Base-by-base conservation (phyloP, 148 eudicot species). In the Camellia sinensis region DNA sequence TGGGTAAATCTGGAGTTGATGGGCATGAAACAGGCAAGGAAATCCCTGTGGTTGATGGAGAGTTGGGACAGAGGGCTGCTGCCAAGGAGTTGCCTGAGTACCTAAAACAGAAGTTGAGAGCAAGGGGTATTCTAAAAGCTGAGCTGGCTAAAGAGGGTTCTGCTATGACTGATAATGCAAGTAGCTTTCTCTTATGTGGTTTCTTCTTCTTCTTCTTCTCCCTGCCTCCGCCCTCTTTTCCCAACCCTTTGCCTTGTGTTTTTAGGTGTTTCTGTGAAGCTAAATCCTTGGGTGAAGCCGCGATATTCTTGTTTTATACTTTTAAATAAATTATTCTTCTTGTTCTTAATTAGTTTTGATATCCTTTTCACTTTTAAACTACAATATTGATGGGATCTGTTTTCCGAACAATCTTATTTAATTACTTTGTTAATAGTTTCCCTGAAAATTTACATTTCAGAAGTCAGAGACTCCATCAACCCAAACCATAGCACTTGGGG, bases 51-150 rank as follows among this genome's bases (percentile, higher is more conserved):
- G 61, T 50, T 67, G 79, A 75, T 73, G 87, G 81, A 71, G 93
- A 83, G 73, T 82, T 85, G 74, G 80, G 84, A 70, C 87, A 89
- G 80, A 82, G 86, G 71, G 80, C 84, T 56, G 85, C 21, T 62
- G 75, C 86, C 41, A 90, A 87, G 40, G 91, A 88, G 66, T 88
- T 95, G 82, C 97, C 99, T 19, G 99, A 93, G 82, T 95, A 84
- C 85, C 92, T 95, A 13, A 95, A 92, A 88, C 87, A 89, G 83
- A 93, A 89, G 85, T 81, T 95, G 86, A 92, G 78, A 90, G 97
- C 93, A 52, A 88, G 99, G 86, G 99, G 99, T 54, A 89, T 95
- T 79, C 81, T 95, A 77, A 93, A 92, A 85, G 93, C 87, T 75
- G 88, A 81, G 54, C 77, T 79, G 68, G 84, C 82, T 11, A 80